These are phyloP conservation scores for Arxiozyma telluris DNA, from an alignment of 1,139 yeast genomes.

Conservation along the genomic window DNA sequence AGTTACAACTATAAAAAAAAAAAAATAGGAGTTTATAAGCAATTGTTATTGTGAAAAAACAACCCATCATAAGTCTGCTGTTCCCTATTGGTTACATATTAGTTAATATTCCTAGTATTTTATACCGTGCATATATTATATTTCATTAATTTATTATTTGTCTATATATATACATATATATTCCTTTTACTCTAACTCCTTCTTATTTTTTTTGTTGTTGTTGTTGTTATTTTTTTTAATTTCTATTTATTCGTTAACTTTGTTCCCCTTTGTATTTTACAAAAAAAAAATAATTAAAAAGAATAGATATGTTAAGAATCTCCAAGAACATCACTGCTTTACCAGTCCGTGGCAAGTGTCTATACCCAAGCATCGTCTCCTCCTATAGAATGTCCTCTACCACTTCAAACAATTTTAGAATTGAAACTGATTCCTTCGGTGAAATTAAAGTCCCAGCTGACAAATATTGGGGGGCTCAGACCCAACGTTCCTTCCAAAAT, in stretches of 20 bases:
- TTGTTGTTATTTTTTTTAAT: too few species aligned
- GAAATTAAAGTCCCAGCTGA: slow-evolving; percentile 81
- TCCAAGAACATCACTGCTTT: neutral
- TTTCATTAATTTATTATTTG: too few species aligned
- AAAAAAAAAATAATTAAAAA: too few species aligned
- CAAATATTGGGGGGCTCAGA: slow-evolving; percentile 97
- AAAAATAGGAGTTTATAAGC: neutral
- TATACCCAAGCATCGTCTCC: neutral
- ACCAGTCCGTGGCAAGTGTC: neutral
- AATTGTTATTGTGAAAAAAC: neutral
- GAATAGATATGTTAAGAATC: slow-evolving; percentile 1
- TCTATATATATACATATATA: too few species aligned
- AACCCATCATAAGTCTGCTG: neutral
- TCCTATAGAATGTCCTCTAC: slow-evolving; percentile 1
- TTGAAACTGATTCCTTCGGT: slow-evolving; percentile 93
- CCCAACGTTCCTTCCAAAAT: slow-evolving; percentile 86
- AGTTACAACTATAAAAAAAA: too few species aligned
- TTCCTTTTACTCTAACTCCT: too few species aligned
- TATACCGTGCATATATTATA: neutral
- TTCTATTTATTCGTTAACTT: too few species aligned
- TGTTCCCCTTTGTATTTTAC: neutral
- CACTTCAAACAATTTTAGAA: slow-evolving; percentile 37
- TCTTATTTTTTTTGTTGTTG: too few species aligned
- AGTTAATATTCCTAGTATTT: neutral
- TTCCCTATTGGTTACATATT: neutral